Conservation (phyloP, 805 yeast genomes). For the Pichia nanzhaoensis region DNA sequence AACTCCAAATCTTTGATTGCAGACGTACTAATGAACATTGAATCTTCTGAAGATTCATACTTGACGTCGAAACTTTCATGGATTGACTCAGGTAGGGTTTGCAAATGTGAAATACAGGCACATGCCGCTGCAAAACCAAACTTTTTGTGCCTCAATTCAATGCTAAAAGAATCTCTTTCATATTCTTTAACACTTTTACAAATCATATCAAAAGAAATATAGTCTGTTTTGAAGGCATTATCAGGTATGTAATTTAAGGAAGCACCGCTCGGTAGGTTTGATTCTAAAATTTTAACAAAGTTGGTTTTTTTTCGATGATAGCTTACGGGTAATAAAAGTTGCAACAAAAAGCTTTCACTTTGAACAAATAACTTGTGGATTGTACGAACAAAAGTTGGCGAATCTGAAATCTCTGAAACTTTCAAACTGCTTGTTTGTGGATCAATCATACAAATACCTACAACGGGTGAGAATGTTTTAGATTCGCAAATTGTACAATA, state of each 20-base stretch:
- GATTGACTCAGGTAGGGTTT: constrained; percentile 11
- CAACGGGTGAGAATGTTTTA: constrained; percentile 18
- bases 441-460: constrained; percentile 37
- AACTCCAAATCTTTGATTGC: constrained; percentile 36
- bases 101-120: constrained; percentile 28
- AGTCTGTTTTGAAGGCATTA: constrained; percentile 21
- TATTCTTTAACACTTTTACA: constrained; percentile 9
- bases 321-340: constrained; percentile 30
- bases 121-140: constrained; percentile 30
- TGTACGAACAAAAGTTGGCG: constrained; percentile 40
- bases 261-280: constrained; percentile 13
- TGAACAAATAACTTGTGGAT: constrained; percentile 34
- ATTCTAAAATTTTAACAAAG: constrained; percentile 31
- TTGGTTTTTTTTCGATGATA: constrained; percentile 24
- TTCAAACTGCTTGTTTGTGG: constrained; percentile 33
- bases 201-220: constrained; percentile 7
- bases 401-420: constrained; percentile 34
- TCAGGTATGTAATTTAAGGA: constrained; percentile 23
- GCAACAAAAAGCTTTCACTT: constrained; percentile 23
- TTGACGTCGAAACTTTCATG: constrained; percentile 32
- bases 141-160: constrained; percentile 24
- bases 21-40: constrained; percentile 37
- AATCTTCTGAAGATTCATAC: constrained; percentile 33
- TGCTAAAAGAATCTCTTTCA: constrained; percentile 19
- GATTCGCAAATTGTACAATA: constrained; percentile 20